A percentile compares a stretch with the other conserved stretches of the same genome.
phyloP scores from a whole-genome alignment of 495 filamentous ascomycete species.

The Melanomma pulvis-pyrius region DNA sequence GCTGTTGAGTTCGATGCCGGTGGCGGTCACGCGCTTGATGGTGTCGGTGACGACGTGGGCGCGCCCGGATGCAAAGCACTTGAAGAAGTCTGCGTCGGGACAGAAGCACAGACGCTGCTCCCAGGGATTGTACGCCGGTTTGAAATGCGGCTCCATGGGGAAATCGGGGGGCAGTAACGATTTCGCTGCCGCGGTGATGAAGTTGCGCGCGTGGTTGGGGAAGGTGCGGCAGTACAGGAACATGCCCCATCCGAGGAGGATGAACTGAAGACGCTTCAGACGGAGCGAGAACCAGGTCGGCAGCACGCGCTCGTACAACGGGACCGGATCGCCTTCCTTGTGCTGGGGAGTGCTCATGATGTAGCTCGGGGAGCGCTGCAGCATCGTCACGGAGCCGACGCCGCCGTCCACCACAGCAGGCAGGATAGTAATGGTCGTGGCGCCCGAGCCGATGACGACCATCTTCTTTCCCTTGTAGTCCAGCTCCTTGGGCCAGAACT shows the following conservation, averaged over 20 bases:
- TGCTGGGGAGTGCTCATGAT: conserved; percentile 25
- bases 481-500: conserved; percentile 58
- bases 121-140: conserved; percentile 70
- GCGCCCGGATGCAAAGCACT: conserved; percentile 58
- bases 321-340: conserved; percentile 42
- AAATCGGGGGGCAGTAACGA: conserved; percentile 59
- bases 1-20: conserved; percentile 58
- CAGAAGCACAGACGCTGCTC: conserved; percentile 73
- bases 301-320: conserved; percentile 51
- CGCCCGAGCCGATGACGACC: conserved; percentile 39
- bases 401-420: conserved; percentile 32
- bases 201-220: conserved; percentile 53
- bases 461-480: conserved; percentile 39
- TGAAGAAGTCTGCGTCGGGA: conserved; percentile 75
- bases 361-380: conserved; percentile 39
- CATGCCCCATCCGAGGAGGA: conserved; percentile 52
- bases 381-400: conserved; percentile 37
- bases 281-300: conserved; percentile 45
- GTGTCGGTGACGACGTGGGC: conserved; percentile 67
- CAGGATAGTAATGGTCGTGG: conserved; percentile 38
- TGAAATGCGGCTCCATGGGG: conserved; percentile 68
- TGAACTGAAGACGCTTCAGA: conserved; percentile 53
- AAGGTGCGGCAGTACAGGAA: conserved; percentile 60
- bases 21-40: conserved; percentile 64
- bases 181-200: conserved; percentile 51